Conservation (phyloP, 306 rosid species). For the Lagenaria siceraria region DNA sequence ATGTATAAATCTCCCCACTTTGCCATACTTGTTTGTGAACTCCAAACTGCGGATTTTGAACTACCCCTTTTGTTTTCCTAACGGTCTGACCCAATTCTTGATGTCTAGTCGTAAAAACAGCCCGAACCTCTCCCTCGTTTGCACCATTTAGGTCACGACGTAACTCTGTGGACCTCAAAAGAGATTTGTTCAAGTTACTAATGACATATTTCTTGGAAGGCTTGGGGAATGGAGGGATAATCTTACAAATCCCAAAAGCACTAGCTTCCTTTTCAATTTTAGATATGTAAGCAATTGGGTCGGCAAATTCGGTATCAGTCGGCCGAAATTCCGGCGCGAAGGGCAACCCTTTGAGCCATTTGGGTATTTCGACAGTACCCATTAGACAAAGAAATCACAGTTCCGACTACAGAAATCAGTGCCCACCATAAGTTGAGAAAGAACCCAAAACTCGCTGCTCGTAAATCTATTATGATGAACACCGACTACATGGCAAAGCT, state of each 20-base stretch:
- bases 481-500: conserved; percentile 3
- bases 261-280: conserved; percentile 93
- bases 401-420: conserved; percentile 9
- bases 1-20: conserved; percentile 82
- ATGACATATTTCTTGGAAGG: conserved; percentile 79
- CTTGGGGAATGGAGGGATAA: conserved; percentile 85
- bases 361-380: conserved; percentile 78
- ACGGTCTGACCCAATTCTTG: conserved; percentile 75
- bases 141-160: conserved; percentile 27
- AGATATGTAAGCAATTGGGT: conserved; percentile 96
- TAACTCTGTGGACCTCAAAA: conserved; percentile 57
- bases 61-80: conserved; percentile 48
- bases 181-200: conserved; percentile 71
- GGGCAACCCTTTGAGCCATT: conserved; percentile 80
- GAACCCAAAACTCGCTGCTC: conserved; percentile 12
- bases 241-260: conserved; percentile 84
- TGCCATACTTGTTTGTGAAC: conserved; percentile 97
- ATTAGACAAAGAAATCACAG: conserved; percentile 33
- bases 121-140: conserved; percentile 42
- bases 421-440: conserved; percentile 14
- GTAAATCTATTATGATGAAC: not conserved
- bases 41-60: conserved; percentile 27
- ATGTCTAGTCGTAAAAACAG: conserved; percentile 91
- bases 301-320: conserved; percentile 85
- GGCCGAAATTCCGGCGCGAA: conserved; percentile 93